Evolutionary conservation across 768 basidiomycete genomes (phyloP).

Genomic region (Lyophyllum shimeji): DNA sequence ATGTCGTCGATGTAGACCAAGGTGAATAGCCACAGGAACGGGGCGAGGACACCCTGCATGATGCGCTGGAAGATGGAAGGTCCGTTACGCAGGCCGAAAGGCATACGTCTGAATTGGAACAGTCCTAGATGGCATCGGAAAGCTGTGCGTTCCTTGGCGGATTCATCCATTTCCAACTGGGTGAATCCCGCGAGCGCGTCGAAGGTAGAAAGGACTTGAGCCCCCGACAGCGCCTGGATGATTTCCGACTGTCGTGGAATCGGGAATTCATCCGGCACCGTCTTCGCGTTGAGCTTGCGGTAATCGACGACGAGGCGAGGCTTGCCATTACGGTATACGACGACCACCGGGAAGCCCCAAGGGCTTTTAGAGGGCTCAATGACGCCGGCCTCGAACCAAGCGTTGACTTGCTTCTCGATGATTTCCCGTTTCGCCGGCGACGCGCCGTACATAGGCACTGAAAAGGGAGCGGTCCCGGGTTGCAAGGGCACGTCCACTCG

Average conservation of each 20-base stretch:
- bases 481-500: constrained; percentile 25
- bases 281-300: constrained; percentile 20
- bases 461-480: constrained; percentile 25
- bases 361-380: constrained; percentile 41
- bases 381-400: constrained; percentile 33
- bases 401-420: constrained; percentile 27
- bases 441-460: constrained; percentile 20
- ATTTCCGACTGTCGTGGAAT: constrained; percentile 24
- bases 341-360: constrained; percentile 31
- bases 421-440: constrained; percentile 28
- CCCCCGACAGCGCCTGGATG: constrained; percentile 27
- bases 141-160: constrained; percentile 32
- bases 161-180: constrained; percentile 29
- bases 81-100: constrained; percentile 35
- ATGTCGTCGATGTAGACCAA: constrained; percentile 45
- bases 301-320: constrained; percentile 35
- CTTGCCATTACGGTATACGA: constrained; percentile 37
- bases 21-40: constrained; percentile 37
- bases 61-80: constrained; percentile 40
- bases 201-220: constrained; percentile 30
- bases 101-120: constrained; percentile 40
- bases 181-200: constrained; percentile 41
- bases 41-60: constrained; percentile 36
- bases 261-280: constrained; percentile 24
- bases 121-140: constrained; percentile 39